phyloP scores from a whole-genome alignment of 129 eudicot species.

The Flaveria linearis region DNA sequence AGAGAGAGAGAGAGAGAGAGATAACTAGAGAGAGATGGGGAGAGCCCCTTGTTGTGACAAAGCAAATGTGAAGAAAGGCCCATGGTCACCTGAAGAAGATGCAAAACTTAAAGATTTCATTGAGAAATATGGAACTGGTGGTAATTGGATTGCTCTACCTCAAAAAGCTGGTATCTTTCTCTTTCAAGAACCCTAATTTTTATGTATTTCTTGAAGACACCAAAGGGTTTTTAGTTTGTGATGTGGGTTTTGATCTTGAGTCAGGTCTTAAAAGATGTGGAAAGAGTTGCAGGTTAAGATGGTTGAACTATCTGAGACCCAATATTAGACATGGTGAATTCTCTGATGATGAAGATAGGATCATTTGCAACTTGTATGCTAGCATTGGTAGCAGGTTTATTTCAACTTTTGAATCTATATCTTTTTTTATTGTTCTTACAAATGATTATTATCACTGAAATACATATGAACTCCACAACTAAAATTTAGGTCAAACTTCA shows the following conservation, averaged over 20 bases:
- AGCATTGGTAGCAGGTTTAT: constrained; percentile 89
- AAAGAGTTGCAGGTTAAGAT: constrained; percentile 93
- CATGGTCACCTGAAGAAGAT: constrained; percentile 99
- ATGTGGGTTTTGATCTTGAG: background rate
- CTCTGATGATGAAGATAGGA: constrained; percentile 85
- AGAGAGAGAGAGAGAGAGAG: constrained; percentile 6
- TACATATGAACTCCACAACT: constrained; percentile 13
- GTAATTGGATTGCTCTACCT: constrained; percentile 97
- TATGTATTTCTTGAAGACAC: background rate
- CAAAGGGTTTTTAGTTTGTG: constrained; percentile 6
- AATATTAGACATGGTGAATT: constrained; percentile 90
- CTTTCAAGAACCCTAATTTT: constrained; percentile 1
- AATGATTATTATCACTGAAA: constrained; percentile 17
- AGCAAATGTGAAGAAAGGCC: constrained; percentile 93
- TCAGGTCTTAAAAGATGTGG: constrained; percentile 96
- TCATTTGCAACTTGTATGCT: constrained; percentile 68
- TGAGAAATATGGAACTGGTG: constrained; percentile 86
- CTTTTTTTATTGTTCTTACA: background rate
- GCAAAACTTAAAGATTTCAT: constrained; percentile 84
- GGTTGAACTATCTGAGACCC: constrained; percentile 94
- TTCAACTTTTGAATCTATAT: constrained; percentile 17
- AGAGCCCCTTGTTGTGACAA: constrained; percentile 99
- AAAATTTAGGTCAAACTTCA: constrained; percentile 26
- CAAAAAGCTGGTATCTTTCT: constrained; percentile 73
- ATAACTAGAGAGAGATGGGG: constrained; percentile 58